These are phyloP conservation scores for Platanus orientalis DNA, from an alignment of 164 flowering plant species.

Conservation along the genomic window DNA sequence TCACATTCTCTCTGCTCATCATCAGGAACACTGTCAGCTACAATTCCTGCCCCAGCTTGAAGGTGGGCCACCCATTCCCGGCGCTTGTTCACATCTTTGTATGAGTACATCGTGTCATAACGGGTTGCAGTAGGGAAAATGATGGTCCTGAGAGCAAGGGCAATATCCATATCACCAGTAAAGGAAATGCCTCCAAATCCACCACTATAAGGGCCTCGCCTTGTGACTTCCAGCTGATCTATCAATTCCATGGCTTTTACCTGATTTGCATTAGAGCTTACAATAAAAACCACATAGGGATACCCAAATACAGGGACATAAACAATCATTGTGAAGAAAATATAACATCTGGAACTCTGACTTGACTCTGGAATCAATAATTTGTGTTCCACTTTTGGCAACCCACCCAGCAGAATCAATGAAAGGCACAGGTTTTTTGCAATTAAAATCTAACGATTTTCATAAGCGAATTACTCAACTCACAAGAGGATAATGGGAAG, in stretches of 20 bases:
- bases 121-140: slow-evolving; percentile 67
- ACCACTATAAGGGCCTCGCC: slow-evolving; percentile 92
- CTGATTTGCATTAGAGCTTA: slow-evolving; percentile 30
- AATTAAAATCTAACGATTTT: background rate
- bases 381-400: background rate
- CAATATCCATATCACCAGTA: slow-evolving; percentile 84
- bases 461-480: background rate
- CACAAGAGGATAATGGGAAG: background rate
- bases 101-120: slow-evolving; percentile 78
- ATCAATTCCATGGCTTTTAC: slow-evolving; percentile 95
- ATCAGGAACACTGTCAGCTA: slow-evolving; percentile 76
- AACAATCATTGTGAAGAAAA: background rate
- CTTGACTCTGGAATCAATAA: background rate
- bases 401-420: background rate
- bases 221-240: slow-evolving; percentile 67
- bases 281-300: background rate
- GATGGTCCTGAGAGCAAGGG: slow-evolving; percentile 82
- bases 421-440: background rate
- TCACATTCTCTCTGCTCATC: slow-evolving; percentile 85
- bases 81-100: slow-evolving; percentile 56
- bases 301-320: background rate
- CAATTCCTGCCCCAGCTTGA: slow-evolving; percentile 89
- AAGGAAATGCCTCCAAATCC: slow-evolving; percentile 91
- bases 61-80: slow-evolving; percentile 92
- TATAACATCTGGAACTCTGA: background rate